A percentile compares a stretch with the other conserved stretches of the same genome.
Conservation (phyloP, 2,329 filamentous ascomycete species). For the Epichloe glyceriae region DNA sequence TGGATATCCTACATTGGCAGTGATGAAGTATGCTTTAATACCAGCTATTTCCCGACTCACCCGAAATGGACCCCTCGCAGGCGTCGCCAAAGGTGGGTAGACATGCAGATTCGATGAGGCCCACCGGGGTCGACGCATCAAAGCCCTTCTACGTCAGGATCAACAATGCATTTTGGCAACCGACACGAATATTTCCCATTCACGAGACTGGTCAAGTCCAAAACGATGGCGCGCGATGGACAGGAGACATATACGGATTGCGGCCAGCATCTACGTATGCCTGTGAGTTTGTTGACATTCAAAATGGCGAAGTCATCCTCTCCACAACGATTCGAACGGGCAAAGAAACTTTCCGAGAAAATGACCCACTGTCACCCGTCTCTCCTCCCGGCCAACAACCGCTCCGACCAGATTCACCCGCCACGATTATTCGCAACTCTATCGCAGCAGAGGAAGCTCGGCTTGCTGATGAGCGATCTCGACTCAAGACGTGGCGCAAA, state of each 20-base stretch:
- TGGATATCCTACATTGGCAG: conserved; percentile 72
- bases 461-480: conserved; percentile 54
- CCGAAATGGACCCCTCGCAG: conserved; percentile 17
- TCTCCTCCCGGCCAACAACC: conserved; percentile 40
- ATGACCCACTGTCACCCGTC: conserved; percentile 16
- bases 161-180: conserved; percentile 70
- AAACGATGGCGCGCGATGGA: conserved; percentile 41
- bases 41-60: conserved; percentile 45
- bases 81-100: conserved; percentile 15
- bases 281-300: conserved; percentile 62
- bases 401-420: conserved; percentile 61
- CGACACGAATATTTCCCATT: conserved; percentile 53
- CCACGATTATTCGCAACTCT: conserved; percentile 63
- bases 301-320: conserved; percentile 53
- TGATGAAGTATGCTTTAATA: conserved; percentile 66
- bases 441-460: conserved; percentile 60
- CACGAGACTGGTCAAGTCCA: conserved; percentile 13
- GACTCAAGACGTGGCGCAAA: conserved; percentile 57
- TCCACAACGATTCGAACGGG: conserved; percentile 58
- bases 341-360: conserved; percentile 27
- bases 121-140: conserved; percentile 46
- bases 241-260: conserved; percentile 56
- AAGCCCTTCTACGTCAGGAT: conserved; percentile 71
- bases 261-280: conserved; percentile 65
- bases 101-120: conserved; percentile 17